Percentiles rank a stretch among this genome's conserved stretches.
Conservation (phyloP, 768 basidiomycete species). For the Gautieria morchelliformis region DNA sequence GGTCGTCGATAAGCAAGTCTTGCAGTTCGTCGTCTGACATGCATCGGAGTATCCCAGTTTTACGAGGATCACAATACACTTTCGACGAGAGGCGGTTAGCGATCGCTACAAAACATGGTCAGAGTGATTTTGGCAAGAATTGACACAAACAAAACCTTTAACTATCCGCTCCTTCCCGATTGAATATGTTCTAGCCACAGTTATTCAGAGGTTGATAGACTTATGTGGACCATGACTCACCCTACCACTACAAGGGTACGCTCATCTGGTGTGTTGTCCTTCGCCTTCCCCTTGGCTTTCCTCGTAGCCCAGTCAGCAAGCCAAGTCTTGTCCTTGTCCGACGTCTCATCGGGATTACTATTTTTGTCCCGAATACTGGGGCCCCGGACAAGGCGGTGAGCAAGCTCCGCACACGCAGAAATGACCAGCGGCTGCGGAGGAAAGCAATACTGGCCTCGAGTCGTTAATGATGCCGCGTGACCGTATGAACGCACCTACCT, state of each 20-base stretch:
- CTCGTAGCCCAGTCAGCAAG: slow-evolving; percentile 46
- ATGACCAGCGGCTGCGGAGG: slow-evolving; percentile 94
- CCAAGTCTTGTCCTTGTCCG: slow-evolving; percentile 16
- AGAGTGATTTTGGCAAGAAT: too few relatives aligned
- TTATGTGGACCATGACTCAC: slow-evolving; percentile 27
- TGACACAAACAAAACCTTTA: slow-evolving; percentile 50
- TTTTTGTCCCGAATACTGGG: slow-evolving; percentile 16
- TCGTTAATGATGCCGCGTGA: not conserved
- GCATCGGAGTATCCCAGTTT: slow-evolving; percentile 73
- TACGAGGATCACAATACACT: slow-evolving; percentile 83
- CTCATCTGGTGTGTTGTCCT: slow-evolving; percentile 11
- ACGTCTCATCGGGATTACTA: slow-evolving; percentile 8
- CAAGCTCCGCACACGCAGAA: slow-evolving; percentile 82
- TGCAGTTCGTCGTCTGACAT: slow-evolving; percentile 80
- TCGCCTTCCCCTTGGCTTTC: slow-evolving; percentile 15
- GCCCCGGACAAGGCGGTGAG: slow-evolving; percentile 44
- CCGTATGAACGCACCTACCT: slow-evolving; percentile 29
- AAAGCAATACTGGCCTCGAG: slow-evolving; percentile 65
- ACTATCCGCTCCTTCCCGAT: slow-evolving; percentile 98
- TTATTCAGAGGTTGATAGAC: not conserved
- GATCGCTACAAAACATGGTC: slow-evolving; percentile 43
- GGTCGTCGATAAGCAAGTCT: slow-evolving; percentile 64
- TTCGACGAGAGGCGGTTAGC: slow-evolving; percentile 73
- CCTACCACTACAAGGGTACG: slow-evolving; percentile 60
- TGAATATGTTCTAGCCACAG: slow-evolving; percentile 68